Evolutionary conservation across 139 green algal genomes (phyloP).

Genomic region (Chlamydomonas schloesseri): DNA sequence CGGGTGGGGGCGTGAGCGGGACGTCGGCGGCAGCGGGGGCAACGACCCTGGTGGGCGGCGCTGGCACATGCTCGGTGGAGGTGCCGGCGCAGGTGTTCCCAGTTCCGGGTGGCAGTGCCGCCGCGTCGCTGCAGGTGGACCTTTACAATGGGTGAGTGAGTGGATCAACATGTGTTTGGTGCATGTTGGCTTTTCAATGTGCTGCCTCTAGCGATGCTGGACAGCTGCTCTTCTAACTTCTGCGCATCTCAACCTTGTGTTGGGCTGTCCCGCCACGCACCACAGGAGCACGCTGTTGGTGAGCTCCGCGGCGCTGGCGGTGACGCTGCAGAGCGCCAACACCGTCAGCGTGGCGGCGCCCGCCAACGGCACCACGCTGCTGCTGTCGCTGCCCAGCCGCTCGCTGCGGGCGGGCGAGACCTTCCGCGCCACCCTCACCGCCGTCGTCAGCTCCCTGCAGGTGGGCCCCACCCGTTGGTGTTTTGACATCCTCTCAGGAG

Average conservation of each 20-base stretch:
- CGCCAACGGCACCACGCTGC: slow-evolving; percentile 18
- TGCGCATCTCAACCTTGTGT: no score
- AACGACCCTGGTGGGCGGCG: slow-evolving; percentile 1
- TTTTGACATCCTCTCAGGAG: no score
- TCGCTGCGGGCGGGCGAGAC: slow-evolving; percentile 45
- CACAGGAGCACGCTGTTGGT: slow-evolving; percentile 16
- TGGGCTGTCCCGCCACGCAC: no score
- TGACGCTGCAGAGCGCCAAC: slow-evolving; percentile 27
- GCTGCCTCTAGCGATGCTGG: no score
- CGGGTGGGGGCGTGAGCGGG: not conserved
- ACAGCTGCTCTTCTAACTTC: no score
- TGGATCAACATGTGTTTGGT: no score
- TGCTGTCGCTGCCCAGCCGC: slow-evolving; percentile 50
- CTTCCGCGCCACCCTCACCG: slow-evolving; percentile 53
- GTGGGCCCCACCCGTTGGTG: slow-evolving; percentile 13
- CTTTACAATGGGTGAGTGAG: slow-evolving; percentile 51
- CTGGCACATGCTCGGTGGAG: slow-evolving; percentile 37
- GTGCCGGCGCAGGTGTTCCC: slow-evolving; percentile 48
- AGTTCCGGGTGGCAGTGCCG: not conserved
- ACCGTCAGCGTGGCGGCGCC: not conserved
- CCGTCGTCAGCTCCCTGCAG: slow-evolving; percentile 40
- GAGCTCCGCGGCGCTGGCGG: not conserved
- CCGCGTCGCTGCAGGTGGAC: slow-evolving; percentile 18
- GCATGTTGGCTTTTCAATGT: no score
- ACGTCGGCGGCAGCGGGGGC: slow-evolving; percentile 14